A percentile compares a stretch with the other conserved stretches of the same genome.
Evolutionary conservation across 441 rosid genomes (phyloP).

Genomic region (Manihot esculenta): DNA sequence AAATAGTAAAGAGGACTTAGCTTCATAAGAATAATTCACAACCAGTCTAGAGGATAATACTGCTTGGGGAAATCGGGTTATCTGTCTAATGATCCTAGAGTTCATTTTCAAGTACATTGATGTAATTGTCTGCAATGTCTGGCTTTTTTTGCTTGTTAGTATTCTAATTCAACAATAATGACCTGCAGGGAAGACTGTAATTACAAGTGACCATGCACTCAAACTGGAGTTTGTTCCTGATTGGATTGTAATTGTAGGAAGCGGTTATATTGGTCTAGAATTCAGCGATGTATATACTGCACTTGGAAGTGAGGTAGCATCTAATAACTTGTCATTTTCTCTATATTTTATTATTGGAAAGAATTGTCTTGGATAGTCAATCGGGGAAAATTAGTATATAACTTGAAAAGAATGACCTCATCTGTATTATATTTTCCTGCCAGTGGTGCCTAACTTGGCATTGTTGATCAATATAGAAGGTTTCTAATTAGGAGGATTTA

Average conservation of each 20-base stretch:
- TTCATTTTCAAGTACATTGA: not conserved
- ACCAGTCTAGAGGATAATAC: not conserved
- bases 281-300: constrained; percentile 99
- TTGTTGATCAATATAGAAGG: too few species aligned
- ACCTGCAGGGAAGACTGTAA: constrained; percentile 89
- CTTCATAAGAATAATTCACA: not conserved
- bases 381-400: not conserved
- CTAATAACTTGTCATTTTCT: not conserved
- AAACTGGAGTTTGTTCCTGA: constrained; percentile 93
- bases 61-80: not conserved
- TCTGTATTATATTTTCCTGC: not conserved
- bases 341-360: not conserved
- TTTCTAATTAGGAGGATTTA: too few species aligned
- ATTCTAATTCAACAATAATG: constrained; percentile 13
- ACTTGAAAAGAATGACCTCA: not conserved
- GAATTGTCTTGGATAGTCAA: not conserved
- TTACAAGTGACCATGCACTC: constrained; percentile 97
- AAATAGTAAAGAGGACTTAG: not conserved
- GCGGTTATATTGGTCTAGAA: constrained; percentile 98
- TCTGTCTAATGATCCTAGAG: not conserved
- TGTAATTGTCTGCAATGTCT: constrained; percentile 24
- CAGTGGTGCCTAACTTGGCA: not conserved
- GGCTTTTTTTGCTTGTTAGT: not conserved
- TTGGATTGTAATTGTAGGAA: constrained; percentile 97
- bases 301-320: constrained; percentile 91